Conservation (phyloP, 257 asterid species). For the Penstemon eatonii region DNA sequence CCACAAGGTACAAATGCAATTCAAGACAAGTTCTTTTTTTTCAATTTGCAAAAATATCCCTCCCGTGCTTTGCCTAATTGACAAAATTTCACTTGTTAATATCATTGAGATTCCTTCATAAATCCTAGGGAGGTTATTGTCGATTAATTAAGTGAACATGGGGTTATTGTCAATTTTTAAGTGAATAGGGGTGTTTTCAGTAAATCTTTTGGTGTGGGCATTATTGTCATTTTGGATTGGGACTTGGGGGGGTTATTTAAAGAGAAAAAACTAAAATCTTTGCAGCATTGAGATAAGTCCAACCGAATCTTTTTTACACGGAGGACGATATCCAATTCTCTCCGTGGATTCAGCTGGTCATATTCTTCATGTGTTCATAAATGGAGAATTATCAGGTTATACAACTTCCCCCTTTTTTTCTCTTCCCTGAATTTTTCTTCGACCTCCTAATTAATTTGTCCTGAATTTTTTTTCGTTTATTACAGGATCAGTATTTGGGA, state of each 20-base stretch:
- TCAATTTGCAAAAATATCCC: too few species aligned
- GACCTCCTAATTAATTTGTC: conserved; percentile 7
- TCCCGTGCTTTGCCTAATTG: too few species aligned
- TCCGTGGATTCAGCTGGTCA: conserved; percentile 78
- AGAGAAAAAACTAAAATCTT: neutral
- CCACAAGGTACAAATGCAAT: conserved; percentile 59
- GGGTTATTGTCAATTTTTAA: too few species aligned
- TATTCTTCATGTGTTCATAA: conserved; percentile 74
- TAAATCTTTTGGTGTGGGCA: too few species aligned
- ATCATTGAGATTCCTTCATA: too few species aligned
- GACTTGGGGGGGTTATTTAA: too few species aligned
- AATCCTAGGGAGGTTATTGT: too few species aligned
- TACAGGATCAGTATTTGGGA: conserved; percentile 87
- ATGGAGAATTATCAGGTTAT: conserved; percentile 66
- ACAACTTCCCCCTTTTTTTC: neutral
- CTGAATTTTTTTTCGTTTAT: conserved; percentile 6
- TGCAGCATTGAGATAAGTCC: conserved; percentile 69
- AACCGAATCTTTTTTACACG: conserved; percentile 64
- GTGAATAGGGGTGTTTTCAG: too few species aligned
- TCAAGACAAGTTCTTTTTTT: neutral
- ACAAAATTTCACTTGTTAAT: neutral
- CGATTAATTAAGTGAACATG: too few species aligned
- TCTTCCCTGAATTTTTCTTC: too few species aligned
- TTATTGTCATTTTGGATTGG: too few species aligned
- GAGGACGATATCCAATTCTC: conserved; percentile 55